Conservation (phyloP, 768 basidiomycete species). For the Podaxis sp. region DNA sequence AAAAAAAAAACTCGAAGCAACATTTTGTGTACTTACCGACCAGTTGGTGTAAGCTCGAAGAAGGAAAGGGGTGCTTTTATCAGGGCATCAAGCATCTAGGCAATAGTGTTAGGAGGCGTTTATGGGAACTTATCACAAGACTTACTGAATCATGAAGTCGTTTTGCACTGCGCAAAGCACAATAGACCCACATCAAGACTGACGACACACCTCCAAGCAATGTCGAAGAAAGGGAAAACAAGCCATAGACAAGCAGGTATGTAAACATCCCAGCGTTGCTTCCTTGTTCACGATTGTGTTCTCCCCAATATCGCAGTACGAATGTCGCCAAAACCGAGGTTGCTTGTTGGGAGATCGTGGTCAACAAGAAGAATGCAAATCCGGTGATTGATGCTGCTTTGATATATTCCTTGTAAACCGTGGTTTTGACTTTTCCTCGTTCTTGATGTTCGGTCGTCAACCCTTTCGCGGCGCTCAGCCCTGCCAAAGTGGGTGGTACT, state of each 20-base stretch:
- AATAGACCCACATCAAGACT: slow-evolving; percentile 74
- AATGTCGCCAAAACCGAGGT: slow-evolving; percentile 58
- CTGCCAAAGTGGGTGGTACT: slow-evolving; percentile 37
- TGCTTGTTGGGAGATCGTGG: slow-evolving; percentile 55
- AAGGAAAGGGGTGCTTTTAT: slow-evolving; percentile 83
- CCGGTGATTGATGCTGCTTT: slow-evolving; percentile 74
- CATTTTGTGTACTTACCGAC: slow-evolving; percentile 47
- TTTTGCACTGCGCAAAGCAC: slow-evolving; percentile 70
- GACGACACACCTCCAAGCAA: slow-evolving; percentile 53
- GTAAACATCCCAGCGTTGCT: slow-evolving; percentile 54
- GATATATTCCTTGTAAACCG: slow-evolving; percentile 79
- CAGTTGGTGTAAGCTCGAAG: slow-evolving; percentile 88
- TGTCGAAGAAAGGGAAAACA: slow-evolving; percentile 60
- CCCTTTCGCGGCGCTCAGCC: slow-evolving; percentile 40
- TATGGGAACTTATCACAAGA: slow-evolving; percentile 11
- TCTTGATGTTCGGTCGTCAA: slow-evolving; percentile 71
- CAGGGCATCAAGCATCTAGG: slow-evolving; percentile 74
- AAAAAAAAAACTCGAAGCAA: neutral
- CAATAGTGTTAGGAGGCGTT: slow-evolving; percentile 1
- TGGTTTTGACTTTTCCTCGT: slow-evolving; percentile 74
- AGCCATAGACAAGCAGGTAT: slow-evolving; percentile 65
- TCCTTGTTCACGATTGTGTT: slow-evolving; percentile 65
- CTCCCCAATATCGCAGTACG: slow-evolving; percentile 79
- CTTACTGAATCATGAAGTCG: slow-evolving; percentile 75
- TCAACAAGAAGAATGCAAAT: slow-evolving; percentile 60